Evolutionary conservation across 148 eudicot genomes (phyloP).

Genomic region (Linanthus parryae): DNA sequence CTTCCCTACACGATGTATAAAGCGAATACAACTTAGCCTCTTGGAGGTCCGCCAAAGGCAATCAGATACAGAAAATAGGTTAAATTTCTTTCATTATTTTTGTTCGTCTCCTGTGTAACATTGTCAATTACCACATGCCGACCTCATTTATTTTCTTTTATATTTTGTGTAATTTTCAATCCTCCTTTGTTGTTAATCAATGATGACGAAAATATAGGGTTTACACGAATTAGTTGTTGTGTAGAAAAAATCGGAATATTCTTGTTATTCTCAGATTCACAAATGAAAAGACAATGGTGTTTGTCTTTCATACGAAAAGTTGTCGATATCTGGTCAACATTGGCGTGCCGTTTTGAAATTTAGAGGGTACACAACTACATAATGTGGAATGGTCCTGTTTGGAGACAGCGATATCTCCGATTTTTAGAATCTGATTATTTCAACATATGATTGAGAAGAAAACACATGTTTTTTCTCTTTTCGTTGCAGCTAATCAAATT

Average conservation of each 20-base stretch:
- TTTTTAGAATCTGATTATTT: too few species aligned
- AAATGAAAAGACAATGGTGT: too few species aligned
- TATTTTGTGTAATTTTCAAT: background rate
- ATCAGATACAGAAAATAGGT: too few species aligned
- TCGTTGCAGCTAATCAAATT: too few species aligned
- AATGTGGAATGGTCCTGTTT: too few species aligned
- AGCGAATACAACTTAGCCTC: too few species aligned
- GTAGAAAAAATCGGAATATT: background rate
- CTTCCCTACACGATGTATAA: too few species aligned
- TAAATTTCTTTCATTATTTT: background rate
- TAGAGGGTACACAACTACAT: background rate
- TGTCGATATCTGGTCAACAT: background rate
- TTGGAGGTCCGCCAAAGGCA: too few species aligned
- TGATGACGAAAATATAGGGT: slow-evolving; percentile 7
- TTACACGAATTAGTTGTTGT: background rate
- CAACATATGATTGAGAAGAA: too few species aligned
- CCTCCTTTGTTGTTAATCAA: background rate
- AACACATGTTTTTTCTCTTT: too few species aligned
- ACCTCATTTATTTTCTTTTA: background rate
- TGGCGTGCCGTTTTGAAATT: background rate
- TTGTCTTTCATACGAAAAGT: background rate
- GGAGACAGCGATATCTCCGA: too few species aligned
- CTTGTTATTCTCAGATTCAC: background rate
- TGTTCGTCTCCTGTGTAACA: slow-evolving; percentile 6
- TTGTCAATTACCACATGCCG: background rate